Evolutionary conservation across 768 basidiomycete genomes (phyloP).

Genomic region (Hygrocybe coccinea): DNA sequence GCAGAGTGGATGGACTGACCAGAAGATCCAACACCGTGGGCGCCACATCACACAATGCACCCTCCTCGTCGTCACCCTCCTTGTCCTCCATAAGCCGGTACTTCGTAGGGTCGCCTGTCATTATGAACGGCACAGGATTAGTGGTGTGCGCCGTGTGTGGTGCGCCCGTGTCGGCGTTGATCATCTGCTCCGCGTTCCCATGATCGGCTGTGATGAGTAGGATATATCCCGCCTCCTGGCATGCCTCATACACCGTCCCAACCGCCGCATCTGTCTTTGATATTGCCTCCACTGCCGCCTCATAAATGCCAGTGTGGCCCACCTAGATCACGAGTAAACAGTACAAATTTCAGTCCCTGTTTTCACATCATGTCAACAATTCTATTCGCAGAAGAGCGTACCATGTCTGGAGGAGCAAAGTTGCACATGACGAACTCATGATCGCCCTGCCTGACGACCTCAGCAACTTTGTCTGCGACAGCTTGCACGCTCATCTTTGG

Average conservation of each 20-base stretch:
- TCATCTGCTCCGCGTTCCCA: slow-evolving; percentile 95
- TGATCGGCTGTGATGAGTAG: slow-evolving; percentile 89
- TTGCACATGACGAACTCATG: slow-evolving; percentile 97
- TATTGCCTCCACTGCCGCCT: slow-evolving; percentile 87
- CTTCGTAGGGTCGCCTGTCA: slow-evolving; percentile 59
- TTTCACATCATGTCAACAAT: not conserved
- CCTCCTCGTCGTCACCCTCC: slow-evolving; percentile 44
- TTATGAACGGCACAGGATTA: slow-evolving; percentile 87
- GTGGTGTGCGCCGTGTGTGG: slow-evolving; percentile 93
- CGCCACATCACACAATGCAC: slow-evolving; percentile 85
- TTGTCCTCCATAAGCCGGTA: slow-evolving; percentile 51
- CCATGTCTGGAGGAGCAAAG: slow-evolving; percentile 97
- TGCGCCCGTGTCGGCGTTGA: slow-evolving; percentile 72
- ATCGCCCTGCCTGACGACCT: slow-evolving; percentile 61
- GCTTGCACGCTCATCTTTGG: slow-evolving; percentile 86
- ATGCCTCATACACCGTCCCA: slow-evolving; percentile 80
- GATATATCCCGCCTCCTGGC: slow-evolving; percentile 79
- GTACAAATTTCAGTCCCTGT: not conserved
- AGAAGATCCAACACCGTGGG: slow-evolving; percentile 81
- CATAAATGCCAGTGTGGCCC: slow-evolving; percentile 88
- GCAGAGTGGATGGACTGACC: slow-evolving; percentile 28
- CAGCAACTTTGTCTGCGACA: slow-evolving; percentile 91
- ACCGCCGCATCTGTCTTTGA: slow-evolving; percentile 86
- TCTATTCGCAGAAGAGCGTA: slow-evolving; percentile 17
- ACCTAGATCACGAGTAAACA: no score